phyloP scores from a whole-genome alignment of 2,329 filamentous ascomycete species.

The Chaetomiaceae sp. region DNA sequence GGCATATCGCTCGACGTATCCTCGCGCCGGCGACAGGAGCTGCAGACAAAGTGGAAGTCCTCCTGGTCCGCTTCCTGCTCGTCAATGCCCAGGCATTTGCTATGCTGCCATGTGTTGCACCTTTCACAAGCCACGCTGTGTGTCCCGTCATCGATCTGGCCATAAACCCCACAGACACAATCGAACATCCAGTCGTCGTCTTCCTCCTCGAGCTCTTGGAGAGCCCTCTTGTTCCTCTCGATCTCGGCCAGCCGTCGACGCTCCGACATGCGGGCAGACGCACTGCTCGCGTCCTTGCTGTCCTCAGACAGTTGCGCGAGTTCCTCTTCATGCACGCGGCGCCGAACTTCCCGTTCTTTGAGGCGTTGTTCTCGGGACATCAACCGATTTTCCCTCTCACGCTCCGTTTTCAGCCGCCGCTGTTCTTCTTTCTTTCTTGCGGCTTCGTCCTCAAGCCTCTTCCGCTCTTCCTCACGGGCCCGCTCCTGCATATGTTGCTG shows the following conservation, averaged over 20 bases:
- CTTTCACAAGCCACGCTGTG: slow-evolving; percentile 91
- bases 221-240: slow-evolving; percentile 69
- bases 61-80: slow-evolving; percentile 75
- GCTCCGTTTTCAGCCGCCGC: slow-evolving; percentile 53
- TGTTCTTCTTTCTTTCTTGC: slow-evolving; percentile 64
- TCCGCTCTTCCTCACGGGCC: slow-evolving; percentile 64
- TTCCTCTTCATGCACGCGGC: slow-evolving; percentile 79
- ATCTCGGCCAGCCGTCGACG: slow-evolving; percentile 78
- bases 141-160: slow-evolving; percentile 88
- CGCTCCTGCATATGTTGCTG: slow-evolving; percentile 70
- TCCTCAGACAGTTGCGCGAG: slow-evolving; percentile 74
- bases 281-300: slow-evolving; percentile 54
- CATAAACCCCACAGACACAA: slow-evolving; percentile 84
- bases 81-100: slow-evolving; percentile 78
- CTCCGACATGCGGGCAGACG: slow-evolving; percentile 64
- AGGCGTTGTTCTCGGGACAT: slow-evolving; percentile 81
- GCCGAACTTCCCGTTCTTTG: slow-evolving; percentile 78
- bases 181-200: slow-evolving; percentile 93
- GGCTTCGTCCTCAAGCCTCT: slow-evolving; percentile 57
- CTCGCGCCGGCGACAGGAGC: slow-evolving; percentile 66
- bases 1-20: slow-evolving; percentile 58
- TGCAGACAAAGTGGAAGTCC: slow-evolving; percentile 84
- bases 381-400: slow-evolving; percentile 73
- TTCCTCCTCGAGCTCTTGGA: slow-evolving; percentile 62
- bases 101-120: slow-evolving; percentile 96